Evolutionary conservation across 208 protist species (phyloP).

Genomic region (Naegleria gruberi): DNA sequence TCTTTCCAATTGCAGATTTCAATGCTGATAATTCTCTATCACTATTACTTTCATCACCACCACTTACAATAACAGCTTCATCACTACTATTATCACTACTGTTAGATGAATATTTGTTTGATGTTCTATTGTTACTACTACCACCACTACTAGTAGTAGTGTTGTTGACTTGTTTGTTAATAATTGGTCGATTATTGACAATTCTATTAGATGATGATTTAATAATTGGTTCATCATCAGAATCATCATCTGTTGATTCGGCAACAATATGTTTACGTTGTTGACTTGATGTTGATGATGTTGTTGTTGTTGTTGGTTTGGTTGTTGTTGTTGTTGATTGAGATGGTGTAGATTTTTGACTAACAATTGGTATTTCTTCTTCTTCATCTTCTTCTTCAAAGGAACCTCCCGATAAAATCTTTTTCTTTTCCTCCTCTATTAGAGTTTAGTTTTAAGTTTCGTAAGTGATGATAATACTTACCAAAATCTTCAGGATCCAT

Average conservation of each 20-base stretch:
- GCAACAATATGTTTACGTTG: background rate
- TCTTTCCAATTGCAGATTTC: background rate
- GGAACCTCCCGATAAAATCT: background rate
- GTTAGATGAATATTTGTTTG: background rate
- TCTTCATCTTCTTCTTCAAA: background rate
- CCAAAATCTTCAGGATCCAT: background rate
- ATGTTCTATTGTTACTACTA: too few species aligned
- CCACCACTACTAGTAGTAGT: background rate
- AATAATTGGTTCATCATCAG: background rate
- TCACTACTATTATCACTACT: background rate
- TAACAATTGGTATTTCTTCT: background rate
- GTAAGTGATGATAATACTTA: too few species aligned
- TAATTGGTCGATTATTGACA: background rate
- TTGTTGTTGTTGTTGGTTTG: background rate
- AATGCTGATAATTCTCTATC: background rate
- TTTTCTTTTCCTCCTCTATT: background rate
- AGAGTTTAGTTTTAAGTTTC: background rate
- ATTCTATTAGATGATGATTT: background rate
- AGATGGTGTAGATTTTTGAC: background rate
- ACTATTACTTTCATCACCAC: background rate
- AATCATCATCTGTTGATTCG: background rate
- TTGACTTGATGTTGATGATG: background rate
- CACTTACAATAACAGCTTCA: background rate
- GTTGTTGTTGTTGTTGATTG: background rate
- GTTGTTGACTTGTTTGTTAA: background rate